Evolutionary conservation across 805 yeast genomes (phyloP).

Genomic region (Kodamaea leandrae): DNA sequence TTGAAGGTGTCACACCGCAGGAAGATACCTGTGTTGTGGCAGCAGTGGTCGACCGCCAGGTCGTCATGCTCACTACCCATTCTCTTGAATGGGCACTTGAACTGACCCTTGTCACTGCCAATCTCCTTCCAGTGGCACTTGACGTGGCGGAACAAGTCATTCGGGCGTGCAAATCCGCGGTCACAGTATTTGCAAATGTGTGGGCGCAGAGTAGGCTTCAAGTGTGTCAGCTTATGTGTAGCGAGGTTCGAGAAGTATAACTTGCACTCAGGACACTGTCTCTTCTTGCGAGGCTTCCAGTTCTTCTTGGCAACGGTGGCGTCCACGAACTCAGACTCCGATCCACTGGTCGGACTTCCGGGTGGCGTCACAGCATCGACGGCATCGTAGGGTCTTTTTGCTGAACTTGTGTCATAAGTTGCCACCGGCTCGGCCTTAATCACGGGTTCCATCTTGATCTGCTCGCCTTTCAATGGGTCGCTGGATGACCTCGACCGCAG

Average conservation of each 20-base stretch:
- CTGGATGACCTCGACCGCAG: slow-evolving; percentile 3
- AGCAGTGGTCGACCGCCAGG: slow-evolving; percentile 37
- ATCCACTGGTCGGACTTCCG: slow-evolving; percentile 2
- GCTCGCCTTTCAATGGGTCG: background rate
- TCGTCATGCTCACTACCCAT: slow-evolving; percentile 17
- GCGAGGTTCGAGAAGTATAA: slow-evolving; percentile 74
- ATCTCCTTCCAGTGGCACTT: slow-evolving; percentile 82
- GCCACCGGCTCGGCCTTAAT: background rate
- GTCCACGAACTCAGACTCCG: slow-evolving; percentile 3
- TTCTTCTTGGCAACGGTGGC: slow-evolving; percentile 12
- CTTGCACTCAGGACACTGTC: slow-evolving; percentile 70
- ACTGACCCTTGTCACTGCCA: slow-evolving; percentile 63
- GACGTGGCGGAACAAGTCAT: slow-evolving; percentile 81
- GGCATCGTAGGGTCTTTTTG: background rate
- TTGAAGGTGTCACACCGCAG: slow-evolving; percentile 89
- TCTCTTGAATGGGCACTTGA: slow-evolving; percentile 72
- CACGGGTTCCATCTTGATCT: background rate
- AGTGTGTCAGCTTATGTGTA: slow-evolving; percentile 78
- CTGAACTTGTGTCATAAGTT: background rate
- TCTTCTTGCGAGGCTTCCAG: slow-evolving; percentile 56
- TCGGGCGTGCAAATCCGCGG: slow-evolving; percentile 85
- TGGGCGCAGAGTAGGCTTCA: slow-evolving; percentile 69
- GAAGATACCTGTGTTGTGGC: slow-evolving; percentile 84
- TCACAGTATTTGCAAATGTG: slow-evolving; percentile 74
- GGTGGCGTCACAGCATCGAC: background rate